phyloP scores from a whole-genome alignment of 208 protist genomes.

The Acanthamoeba sp. region DNA sequence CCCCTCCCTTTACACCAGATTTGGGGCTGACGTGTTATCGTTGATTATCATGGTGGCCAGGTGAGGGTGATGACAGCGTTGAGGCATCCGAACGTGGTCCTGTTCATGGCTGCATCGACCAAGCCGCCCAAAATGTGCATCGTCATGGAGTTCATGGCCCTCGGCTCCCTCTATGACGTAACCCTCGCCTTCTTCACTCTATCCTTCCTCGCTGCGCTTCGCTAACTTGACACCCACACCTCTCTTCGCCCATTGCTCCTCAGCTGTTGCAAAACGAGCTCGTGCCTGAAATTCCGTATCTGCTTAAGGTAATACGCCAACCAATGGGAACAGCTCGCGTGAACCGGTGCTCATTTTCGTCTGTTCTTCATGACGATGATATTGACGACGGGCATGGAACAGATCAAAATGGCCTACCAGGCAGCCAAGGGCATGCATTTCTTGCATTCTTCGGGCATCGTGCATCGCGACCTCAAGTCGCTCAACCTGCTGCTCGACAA shows the following conservation, averaged over 20 bases:
- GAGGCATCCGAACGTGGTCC: conserved; percentile 33
- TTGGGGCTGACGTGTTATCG: too few relatives aligned
- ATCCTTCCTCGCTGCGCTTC: too few relatives aligned
- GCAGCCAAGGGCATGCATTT: conserved; percentile 62
- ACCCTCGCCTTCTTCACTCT: not conserved
- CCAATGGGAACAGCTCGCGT: not conserved
- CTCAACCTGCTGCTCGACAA: conserved; percentile 69
- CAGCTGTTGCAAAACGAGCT: conserved; percentile 67
- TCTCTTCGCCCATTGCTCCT: not conserved
- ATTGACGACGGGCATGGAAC: not conserved
- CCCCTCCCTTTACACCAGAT: too few relatives aligned
- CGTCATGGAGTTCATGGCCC: conserved; percentile 53
- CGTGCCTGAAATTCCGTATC: conserved; percentile 16
- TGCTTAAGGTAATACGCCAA: not conserved
- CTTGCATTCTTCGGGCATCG: conserved; percentile 43
- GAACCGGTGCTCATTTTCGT: not conserved
- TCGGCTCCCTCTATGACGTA: conserved; percentile 35
- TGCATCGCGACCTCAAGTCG: conserved; percentile 66
- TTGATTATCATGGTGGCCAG: too few relatives aligned
- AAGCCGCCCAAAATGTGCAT: conserved; percentile 10
- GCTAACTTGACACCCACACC: too few relatives aligned
- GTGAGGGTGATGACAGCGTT: not conserved
- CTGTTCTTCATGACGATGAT: too few relatives aligned
- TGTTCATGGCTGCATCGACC: conserved; percentile 32
- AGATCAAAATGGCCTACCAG: conserved; percentile 57